Conservation (phyloP, 768 basidiomycete species). For the Tricholomella constricta region DNA sequence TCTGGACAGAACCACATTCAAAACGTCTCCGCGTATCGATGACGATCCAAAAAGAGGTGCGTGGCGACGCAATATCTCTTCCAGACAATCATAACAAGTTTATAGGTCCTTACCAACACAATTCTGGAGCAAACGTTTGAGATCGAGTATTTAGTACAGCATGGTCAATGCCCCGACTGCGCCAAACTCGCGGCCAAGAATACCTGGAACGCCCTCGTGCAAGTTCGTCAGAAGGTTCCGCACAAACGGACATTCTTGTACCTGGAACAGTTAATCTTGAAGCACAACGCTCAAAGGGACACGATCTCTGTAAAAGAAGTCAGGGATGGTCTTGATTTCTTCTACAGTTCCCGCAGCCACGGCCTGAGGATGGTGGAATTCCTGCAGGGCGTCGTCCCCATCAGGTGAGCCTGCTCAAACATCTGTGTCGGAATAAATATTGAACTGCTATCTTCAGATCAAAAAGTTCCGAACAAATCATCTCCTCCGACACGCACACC, state of each 20-base stretch:
- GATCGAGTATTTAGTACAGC: slow-evolving; percentile 92
- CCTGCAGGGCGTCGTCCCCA: slow-evolving; percentile 81
- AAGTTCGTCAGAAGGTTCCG: slow-evolving; percentile 98
- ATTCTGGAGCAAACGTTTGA: slow-evolving; percentile 98
- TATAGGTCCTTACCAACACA: slow-evolving; percentile 88
- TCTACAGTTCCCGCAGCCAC: slow-evolving; percentile 88
- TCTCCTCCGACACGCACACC: slow-evolving; percentile 91
- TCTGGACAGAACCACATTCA: slow-evolving; percentile 99
- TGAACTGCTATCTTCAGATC: slow-evolving; percentile 47
- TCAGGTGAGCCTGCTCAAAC: slow-evolving; percentile 56
- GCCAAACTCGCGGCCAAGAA: slow-evolving; percentile 95
- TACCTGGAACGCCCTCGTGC: slow-evolving; percentile 97
- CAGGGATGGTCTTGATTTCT: slow-evolving; percentile 94
- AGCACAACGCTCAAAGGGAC: slow-evolving; percentile 95
- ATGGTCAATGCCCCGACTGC: slow-evolving; percentile 95
- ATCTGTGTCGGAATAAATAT: slow-evolving; percentile 4
- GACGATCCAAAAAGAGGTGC: slow-evolving; percentile 97
- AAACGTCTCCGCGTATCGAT: slow-evolving; percentile 90
- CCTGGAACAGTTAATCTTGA: slow-evolving; percentile 95
- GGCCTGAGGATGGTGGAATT: slow-evolving; percentile 98
- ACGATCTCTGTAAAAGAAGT: slow-evolving; percentile 93
- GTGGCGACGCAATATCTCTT: slow-evolving; percentile 17
- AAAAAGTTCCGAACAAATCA: slow-evolving; percentile 92
- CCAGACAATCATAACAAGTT: not conserved
- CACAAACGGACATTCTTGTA: slow-evolving; percentile 98